Percentiles rank a stretch among this genome's conserved stretches.
Conservation (phyloP, 257 asterid species). For the Primulina eburnea region DNA sequence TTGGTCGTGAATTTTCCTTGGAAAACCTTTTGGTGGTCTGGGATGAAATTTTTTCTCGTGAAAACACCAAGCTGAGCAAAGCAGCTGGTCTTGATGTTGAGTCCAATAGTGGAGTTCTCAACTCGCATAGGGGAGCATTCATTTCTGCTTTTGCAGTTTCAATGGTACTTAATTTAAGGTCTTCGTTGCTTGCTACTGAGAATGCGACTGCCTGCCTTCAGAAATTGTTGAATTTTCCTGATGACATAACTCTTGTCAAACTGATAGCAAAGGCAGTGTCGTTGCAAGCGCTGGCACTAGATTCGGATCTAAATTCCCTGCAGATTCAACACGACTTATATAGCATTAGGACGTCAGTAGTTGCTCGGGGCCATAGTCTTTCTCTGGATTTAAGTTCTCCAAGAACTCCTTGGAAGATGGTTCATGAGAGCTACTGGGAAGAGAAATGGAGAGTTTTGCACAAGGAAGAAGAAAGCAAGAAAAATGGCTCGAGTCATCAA, state of each 20-base stretch:
- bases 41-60: constrained; percentile 76
- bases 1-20: constrained; percentile 88
- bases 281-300: constrained; percentile 60
- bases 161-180: constrained; percentile 75
- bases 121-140: constrained; percentile 81
- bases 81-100: constrained; percentile 34
- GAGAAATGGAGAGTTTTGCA: constrained; percentile 85
- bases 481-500: constrained; percentile 23
- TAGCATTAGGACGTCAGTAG: constrained; percentile 40
- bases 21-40: constrained; percentile 71
- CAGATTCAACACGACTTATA: constrained; percentile 37
- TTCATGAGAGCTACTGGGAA: constrained; percentile 86
- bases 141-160: constrained; percentile 89
- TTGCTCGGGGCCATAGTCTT: constrained; percentile 54
- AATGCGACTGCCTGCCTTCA: constrained; percentile 80
- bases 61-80: constrained; percentile 41
- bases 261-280: constrained; percentile 67
- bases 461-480: constrained; percentile 57
- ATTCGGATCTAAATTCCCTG: constrained; percentile 49
- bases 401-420: constrained; percentile 46
- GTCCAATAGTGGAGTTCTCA: constrained; percentile 48
- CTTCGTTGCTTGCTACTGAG: constrained; percentile 85
- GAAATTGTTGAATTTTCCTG: constrained; percentile 75
- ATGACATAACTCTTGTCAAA: constrained; percentile 51
- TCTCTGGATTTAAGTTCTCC: constrained; percentile 60